Percentiles rank a stretch among this genome's conserved stretches.
These are phyloP conservation scores for Citrullus mucosospermus DNA, from an alignment of 306 rosid genomes.

Conservation along the genomic window DNA sequence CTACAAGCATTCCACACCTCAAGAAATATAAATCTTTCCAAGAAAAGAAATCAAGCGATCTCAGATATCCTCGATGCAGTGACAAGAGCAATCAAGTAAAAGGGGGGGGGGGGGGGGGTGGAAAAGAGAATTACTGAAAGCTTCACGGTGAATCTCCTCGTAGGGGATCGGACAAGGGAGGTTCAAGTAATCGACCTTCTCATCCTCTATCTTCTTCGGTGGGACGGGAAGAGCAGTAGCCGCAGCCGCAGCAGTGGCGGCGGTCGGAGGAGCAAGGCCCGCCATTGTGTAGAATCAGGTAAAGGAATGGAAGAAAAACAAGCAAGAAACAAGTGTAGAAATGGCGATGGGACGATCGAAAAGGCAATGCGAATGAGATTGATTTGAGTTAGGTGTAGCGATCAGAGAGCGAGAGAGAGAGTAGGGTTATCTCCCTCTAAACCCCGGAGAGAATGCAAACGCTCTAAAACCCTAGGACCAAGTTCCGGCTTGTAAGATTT, in stretches of 20 bases:
- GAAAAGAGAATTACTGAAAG: constrained; percentile 50
- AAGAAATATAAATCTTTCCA: not conserved
- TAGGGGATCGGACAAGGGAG: constrained; percentile 91
- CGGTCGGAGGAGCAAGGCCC: constrained; percentile 23
- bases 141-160: constrained; percentile 97
- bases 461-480: constrained; percentile 11
- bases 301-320: not conserved
- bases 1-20: not conserved
- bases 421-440: constrained; percentile 4
- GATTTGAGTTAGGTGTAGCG: not conserved
- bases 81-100: not conserved
- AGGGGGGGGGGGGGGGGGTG: not conserved
- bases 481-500: not conserved
- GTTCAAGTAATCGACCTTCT: constrained; percentile 55
- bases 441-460: not conserved
- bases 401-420: not conserved
- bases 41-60: not conserved
- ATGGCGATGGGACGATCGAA: not conserved
- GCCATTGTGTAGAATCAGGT: constrained; percentile 17
- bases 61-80: not conserved
- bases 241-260: constrained; percentile 15
- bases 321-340: not conserved
- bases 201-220: constrained; percentile 25
- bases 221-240: not conserved
- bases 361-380: not conserved